Conservation (phyloP, 2,329 filamentous ascomycete genomes). For the Hymenoscyphus occultus region DNA sequence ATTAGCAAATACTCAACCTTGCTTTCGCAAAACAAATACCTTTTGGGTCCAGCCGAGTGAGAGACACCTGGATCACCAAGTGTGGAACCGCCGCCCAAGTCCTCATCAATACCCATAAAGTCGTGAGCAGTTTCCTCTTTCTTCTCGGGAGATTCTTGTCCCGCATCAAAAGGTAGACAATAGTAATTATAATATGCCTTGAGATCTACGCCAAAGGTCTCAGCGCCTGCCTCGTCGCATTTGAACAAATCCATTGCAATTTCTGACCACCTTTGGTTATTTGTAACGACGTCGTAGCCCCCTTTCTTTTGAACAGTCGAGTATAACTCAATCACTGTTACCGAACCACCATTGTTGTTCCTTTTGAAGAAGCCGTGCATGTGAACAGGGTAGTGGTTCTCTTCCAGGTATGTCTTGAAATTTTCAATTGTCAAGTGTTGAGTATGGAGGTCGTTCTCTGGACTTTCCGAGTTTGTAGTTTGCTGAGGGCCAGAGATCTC, state of each 20-base stretch:
- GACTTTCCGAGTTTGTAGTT: not conserved
- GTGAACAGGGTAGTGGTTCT: not conserved
- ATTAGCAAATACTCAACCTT: not conserved
- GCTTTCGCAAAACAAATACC: not conserved
- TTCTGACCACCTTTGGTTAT: not conserved
- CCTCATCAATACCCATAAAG: not conserved
- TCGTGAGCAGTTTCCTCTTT: not conserved
- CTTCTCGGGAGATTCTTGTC: not conserved
- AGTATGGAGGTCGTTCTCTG: not conserved
- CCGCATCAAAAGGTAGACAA: not conserved
- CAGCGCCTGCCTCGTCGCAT: not conserved
- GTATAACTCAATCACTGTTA: not conserved
- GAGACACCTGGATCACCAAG: no score
- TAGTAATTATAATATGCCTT: not conserved
- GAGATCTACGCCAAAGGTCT: not conserved
- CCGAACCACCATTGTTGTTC: not conserved
- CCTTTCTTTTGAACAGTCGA: not conserved
- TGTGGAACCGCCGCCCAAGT: no score
- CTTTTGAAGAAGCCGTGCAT: not conserved
- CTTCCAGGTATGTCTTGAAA: not conserved
- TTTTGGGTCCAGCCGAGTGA: no score
- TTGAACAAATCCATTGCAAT: not conserved
- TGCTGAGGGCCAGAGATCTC: not conserved
- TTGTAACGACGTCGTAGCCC: not conserved
- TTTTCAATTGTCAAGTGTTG: not conserved